Percentiles rank a stretch among this genome's conserved stretches.
phyloP scores from a whole-genome alignment of 176 grass and related monocot genomes.

The Carex littledalei region DNA sequence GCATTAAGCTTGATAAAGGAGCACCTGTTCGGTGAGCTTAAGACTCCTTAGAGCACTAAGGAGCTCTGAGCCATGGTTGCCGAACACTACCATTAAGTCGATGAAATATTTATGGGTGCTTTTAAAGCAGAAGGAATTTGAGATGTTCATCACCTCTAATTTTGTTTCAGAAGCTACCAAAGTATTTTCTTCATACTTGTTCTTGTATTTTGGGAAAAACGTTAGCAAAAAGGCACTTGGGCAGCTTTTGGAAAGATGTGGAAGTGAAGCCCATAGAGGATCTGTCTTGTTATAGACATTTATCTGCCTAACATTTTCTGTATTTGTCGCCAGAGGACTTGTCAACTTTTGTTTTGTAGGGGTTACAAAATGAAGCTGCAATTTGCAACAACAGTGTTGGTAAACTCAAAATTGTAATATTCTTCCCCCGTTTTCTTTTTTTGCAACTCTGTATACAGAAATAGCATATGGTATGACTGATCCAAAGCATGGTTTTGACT shows the following conservation, averaged over 20 bases:
- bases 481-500: slow-evolving; percentile 85
- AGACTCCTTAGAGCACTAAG: no score
- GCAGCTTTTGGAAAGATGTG: neutral
- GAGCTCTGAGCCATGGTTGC: no score
- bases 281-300: neutral
- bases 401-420: neutral
- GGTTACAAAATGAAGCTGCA: neutral
- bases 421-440: slow-evolving; percentile 19
- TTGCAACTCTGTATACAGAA: slow-evolving; percentile 35
- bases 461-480: slow-evolving; percentile 84
- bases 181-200: neutral
- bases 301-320: neutral
- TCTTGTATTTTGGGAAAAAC: neutral
- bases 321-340: neutral
- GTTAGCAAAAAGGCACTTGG: neutral
- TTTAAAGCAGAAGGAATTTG: neutral
- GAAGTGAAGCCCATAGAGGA: neutral
- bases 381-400: neutral
- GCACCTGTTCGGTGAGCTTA: no score
- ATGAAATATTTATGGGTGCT: neutral
- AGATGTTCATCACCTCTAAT: neutral
- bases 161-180: neutral
- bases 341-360: neutral
- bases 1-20: no score
- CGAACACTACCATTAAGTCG: neutral